phyloP scores from a whole-genome alignment of 2,329 filamentous ascomycete species.

The Trichoderma koningii region DNA sequence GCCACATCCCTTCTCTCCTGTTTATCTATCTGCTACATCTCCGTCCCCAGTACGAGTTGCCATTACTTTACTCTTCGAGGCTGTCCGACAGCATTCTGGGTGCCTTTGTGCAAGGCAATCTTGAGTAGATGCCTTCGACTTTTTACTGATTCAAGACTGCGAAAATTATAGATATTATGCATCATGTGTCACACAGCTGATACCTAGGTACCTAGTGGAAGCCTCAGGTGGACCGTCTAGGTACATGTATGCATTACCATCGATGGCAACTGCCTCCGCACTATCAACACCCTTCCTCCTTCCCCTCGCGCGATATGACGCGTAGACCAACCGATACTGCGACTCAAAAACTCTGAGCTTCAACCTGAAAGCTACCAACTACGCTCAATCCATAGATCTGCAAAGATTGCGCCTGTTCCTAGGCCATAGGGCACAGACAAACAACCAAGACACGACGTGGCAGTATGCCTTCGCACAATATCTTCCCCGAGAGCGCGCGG shows the following conservation, averaged over 20 bases:
- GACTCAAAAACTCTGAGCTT: background rate
- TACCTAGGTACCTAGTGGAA: too few species aligned
- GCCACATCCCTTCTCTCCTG: background rate
- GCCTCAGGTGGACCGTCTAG: too few species aligned
- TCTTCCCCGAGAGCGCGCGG: background rate
- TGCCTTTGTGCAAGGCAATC: background rate
- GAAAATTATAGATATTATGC: too few species aligned
- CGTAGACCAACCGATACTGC: background rate
- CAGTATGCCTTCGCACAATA: too few species aligned
- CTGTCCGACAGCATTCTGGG: background rate
- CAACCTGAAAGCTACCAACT: background rate
- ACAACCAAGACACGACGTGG: too few species aligned
- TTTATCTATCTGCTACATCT: background rate
- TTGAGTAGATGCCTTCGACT: too few species aligned
- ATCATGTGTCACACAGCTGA: too few species aligned
- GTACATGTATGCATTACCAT: too few species aligned
- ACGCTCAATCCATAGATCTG: too few species aligned
- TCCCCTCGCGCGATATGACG: background rate
- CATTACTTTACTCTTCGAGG: background rate
- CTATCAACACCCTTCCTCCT: background rate
- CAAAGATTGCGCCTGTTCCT: too few species aligned
- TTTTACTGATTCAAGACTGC: too few species aligned
- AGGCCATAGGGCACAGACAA: too few species aligned
- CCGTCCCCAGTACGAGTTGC: background rate
- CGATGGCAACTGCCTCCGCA: background rate